Conservation (phyloP, 192 early-diverging fungal species). For the Backusella parvicylindrica region DNA sequence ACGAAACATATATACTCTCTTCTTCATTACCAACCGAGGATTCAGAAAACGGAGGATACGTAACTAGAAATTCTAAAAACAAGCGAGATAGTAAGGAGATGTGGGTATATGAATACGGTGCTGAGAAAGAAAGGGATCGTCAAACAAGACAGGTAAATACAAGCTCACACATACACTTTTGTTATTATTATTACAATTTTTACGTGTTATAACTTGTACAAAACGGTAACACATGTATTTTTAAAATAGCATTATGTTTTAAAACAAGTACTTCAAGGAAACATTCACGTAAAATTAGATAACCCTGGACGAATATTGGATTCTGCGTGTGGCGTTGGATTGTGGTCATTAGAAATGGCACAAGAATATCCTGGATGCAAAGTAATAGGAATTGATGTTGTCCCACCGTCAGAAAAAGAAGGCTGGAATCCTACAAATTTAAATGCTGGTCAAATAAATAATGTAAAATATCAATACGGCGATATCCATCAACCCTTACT, state of each 20-base stretch:
- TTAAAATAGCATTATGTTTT: constrained; percentile 26
- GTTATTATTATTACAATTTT: background rate
- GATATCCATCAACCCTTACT: constrained; percentile 37
- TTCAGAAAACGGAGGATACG: background rate
- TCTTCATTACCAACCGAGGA: background rate
- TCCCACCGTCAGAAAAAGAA: constrained; percentile 18
- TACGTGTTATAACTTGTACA: background rate
- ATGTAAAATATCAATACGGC: constrained; percentile 19
- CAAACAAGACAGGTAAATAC: constrained; percentile 12
- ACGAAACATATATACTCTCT: background rate
- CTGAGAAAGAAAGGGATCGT: constrained; percentile 13
- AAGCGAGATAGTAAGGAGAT: background rate
- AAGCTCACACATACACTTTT: background rate
- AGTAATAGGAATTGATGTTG: constrained; percentile 50
- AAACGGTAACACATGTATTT: too few relatives aligned
- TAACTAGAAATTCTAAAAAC: background rate
- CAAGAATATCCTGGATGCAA: constrained; percentile 41
- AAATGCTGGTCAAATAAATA: background rate
- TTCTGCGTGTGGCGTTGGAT: constrained; percentile 24
- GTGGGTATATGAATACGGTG: constrained; percentile 19
- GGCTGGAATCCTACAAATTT: background rate
- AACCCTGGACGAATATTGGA: constrained; percentile 15
- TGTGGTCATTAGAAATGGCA: constrained; percentile 46
- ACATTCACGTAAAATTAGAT: constrained; percentile 8
- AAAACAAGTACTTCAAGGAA: constrained; percentile 25